Conservation (phyloP, 1,284 basidiomycete genomes). For the Thecaphora frezii region DNA sequence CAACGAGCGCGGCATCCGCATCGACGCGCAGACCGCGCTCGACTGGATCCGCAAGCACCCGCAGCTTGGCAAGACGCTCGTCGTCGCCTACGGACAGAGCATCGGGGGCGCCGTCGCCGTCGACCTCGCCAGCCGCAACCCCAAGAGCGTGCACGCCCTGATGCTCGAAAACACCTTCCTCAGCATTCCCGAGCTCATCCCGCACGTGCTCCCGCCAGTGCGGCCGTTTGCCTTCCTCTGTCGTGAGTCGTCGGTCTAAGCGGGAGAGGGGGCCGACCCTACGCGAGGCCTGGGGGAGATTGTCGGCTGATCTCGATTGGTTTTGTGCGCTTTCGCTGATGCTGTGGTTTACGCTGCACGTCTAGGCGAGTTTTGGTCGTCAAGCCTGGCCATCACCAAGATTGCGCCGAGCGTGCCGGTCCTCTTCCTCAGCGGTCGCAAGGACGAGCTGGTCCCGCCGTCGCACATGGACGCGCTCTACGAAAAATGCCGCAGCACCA, state of each 20-base stretch:
- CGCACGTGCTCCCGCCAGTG: constrained; percentile 76
- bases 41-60: constrained; percentile 76
- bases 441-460: constrained; percentile 82
- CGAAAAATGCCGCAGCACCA: constrained; percentile 64
- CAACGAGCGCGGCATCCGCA: constrained; percentile 74
- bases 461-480: constrained; percentile 80
- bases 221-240: constrained; percentile 78
- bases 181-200: constrained; percentile 61
- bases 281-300: background rate
- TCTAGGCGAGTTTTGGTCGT: constrained; percentile 87
- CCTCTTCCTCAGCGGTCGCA: constrained; percentile 77
- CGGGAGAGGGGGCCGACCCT: background rate
- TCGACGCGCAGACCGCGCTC: constrained; percentile 73
- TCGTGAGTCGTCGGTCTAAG: constrained; percentile 48
- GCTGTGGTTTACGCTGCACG: background rate
- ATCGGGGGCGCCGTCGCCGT: constrained; percentile 95
- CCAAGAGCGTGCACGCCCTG: constrained; percentile 67
- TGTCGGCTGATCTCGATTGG: too few relatives aligned
- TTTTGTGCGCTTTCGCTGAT: background rate
- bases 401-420: constrained; percentile 75
- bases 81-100: constrained; percentile 83
- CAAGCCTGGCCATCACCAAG: constrained; percentile 69
- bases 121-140: constrained; percentile 79
- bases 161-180: constrained; percentile 76
- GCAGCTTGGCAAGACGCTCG: constrained; percentile 63